Percentiles rank a stretch among this genome's conserved stretches.
These are phyloP conservation scores for Ceratocystiopsis brevicomis DNA, from an alignment of 2,329 filamentous ascomycete genomes.

Conservation along the genomic window DNA sequence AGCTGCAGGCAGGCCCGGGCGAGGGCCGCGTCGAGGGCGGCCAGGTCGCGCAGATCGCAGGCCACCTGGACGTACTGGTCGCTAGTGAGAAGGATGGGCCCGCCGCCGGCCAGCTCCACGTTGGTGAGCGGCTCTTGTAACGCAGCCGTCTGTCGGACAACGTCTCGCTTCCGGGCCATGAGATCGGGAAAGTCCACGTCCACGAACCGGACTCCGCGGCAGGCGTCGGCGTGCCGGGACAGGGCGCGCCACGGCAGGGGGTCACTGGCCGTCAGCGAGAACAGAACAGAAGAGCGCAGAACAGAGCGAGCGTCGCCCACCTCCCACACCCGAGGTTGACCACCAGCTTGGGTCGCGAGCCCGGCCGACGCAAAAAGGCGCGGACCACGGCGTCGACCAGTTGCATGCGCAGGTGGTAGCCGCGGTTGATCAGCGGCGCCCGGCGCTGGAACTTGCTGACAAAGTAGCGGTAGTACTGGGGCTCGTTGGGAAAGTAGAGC, in stretches of 20 bases:
- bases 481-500: conserved; percentile 58
- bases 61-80: conserved; percentile 60
- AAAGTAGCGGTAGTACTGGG: conserved; percentile 76
- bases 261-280: conserved; percentile 38
- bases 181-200: conserved; percentile 76
- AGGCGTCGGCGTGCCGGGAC: conserved; percentile 40
- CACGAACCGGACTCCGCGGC: conserved; percentile 46
- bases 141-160: conserved; percentile 44
- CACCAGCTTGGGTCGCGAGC: conserved; percentile 46
- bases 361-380: conserved; percentile 41
- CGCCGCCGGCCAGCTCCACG: conserved; percentile 17
- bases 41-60: conserved; percentile 57
- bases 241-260: conserved; percentile 73
- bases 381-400: conserved; percentile 58
- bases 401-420: conserved; percentile 73
- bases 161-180: conserved; percentile 52
- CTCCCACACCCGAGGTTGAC: conserved; percentile 81
- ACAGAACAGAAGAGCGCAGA: too few relatives aligned
- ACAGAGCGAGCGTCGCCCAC: too few relatives aligned
- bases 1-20: conserved; percentile 20
- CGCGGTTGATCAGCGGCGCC: conserved; percentile 76
- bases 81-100: conserved; percentile 40
- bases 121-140: conserved; percentile 33
- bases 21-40: conserved; percentile 39
- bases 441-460: conserved; percentile 67